Conservation (phyloP, 768 basidiomycete species). For the Psilocybe sp. region DNA sequence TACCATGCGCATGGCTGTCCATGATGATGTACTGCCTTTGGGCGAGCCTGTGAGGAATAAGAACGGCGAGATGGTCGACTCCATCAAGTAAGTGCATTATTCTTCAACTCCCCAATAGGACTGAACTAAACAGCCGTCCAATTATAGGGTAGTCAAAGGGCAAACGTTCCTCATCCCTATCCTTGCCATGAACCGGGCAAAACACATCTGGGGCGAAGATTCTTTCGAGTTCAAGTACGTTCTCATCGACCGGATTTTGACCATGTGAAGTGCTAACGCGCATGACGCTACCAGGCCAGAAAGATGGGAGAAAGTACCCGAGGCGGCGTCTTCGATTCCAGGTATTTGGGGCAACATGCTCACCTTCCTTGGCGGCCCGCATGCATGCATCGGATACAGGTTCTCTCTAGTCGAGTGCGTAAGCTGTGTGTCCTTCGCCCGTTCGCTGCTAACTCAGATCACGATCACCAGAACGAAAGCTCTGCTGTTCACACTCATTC, state of each 20-base stretch:
- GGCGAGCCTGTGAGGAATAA: conserved; percentile 41
- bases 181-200: conserved; percentile 46
- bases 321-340: conserved; percentile 42
- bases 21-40: conserved; percentile 54
- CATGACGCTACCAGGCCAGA: conserved; percentile 52
- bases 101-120: neutral
- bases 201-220: conserved; percentile 62
- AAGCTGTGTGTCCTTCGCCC: neutral
- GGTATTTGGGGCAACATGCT: conserved; percentile 60
- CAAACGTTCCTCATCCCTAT: conserved; percentile 50
- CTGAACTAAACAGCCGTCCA: neutral
- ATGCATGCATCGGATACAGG: conserved; percentile 65
- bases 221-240: conserved; percentile 56
- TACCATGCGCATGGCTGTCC: conserved; percentile 40
- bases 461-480: conserved; percentile 24
- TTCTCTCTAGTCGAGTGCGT: conserved; percentile 61
- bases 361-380: conserved; percentile 63
- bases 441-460: neutral
- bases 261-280: neutral
- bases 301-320: conserved; percentile 53
- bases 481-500: conserved; percentile 25
- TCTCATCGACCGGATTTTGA: neutral
- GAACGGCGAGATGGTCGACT: conserved; percentile 37
- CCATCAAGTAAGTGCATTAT: conserved; percentile 22
- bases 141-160: conserved; percentile 40